Base-by-base conservation (phyloP, 2,329 filamentous ascomycete genomes). In the Niveomyces coronatus region DNA sequence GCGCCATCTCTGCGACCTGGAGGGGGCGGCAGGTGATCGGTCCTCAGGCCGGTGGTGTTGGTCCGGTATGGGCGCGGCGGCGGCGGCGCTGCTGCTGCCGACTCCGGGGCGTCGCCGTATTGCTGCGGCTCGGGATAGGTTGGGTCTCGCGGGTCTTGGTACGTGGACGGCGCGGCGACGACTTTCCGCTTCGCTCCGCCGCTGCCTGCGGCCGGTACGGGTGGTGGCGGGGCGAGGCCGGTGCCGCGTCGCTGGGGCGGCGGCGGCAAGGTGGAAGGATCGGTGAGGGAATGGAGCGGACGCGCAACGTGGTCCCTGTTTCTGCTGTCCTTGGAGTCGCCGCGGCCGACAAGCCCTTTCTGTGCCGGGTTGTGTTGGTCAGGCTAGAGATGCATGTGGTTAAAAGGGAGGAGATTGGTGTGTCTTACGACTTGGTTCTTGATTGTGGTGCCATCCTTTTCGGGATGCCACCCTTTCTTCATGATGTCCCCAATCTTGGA, bases 201-300 rank as follows among this genome's bases (percentile, higher is more conserved):
- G 10, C 30, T 33, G 14, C 9, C 14, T 11, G 15, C 37, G 9
- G 48, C 33, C 3, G 48, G 43, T 9, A 52, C 17, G 4, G 47
- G 42, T 0, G 54, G 53, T 14, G 47, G 41, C 3, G 51, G 48
- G 11, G 44, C 46, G 30, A 49, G 53, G 57, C 60, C 70, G 30
- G 57, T 46, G 42, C 52, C 50, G 19, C 56, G 56, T 26, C 62
- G 82, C 50, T 76, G 88, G 1, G 87, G 87, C 18, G 87, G 87
- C 17, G 86, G 85, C 3, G 75, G 85, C 54, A 94, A 94, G 13
- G 76, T 73, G 1, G 74, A 58, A 1, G 85, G 87, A 53, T 94
- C 86, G 54, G 76, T 79, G 20, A 94, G 69, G 4, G 75, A 68
- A 8, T 76, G 68, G 30, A 93, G 62, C 2, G 87, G 86, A 13